phyloP scores from a whole-genome alignment of 352 stramenopile species.

The Globisporangium heterothallicum region DNA sequence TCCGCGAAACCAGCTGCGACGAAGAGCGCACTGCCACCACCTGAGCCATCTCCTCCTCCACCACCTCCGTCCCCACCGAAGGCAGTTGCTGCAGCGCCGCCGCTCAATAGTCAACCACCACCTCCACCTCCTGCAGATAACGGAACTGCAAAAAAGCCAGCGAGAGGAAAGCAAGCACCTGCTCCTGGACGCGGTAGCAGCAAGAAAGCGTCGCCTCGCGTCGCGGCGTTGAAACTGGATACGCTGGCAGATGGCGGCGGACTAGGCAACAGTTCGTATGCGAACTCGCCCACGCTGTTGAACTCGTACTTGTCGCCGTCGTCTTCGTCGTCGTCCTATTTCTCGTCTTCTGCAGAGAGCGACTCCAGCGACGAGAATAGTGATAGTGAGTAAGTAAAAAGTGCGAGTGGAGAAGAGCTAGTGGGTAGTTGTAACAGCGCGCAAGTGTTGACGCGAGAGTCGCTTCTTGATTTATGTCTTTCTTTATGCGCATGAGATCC shows the following conservation, averaged over 20 bases:
- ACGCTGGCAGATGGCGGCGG: constrained; percentile 2
- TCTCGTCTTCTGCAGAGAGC: constrained; percentile 68
- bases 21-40: not conserved
- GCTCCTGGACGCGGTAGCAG: not conserved
- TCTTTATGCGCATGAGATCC: too few species aligned
- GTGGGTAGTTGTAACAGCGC: too few species aligned
- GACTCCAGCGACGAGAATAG: constrained; percentile 47
- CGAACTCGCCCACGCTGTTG: constrained; percentile 34
- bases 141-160: constrained; percentile 13
- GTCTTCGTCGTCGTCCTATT: constrained; percentile 81
- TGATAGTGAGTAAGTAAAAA: constrained; percentile 35
- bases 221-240: constrained; percentile 13
- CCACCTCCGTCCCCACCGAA: not conserved
- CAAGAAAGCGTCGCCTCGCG: constrained; percentile 11
- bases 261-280: constrained; percentile 13
- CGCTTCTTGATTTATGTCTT: not conserved
- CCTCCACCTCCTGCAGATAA: constrained; percentile 10
- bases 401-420: too few species aligned
- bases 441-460: too few species aligned
- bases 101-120: constrained; percentile 17
- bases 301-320: constrained; percentile 59
- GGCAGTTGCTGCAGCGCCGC: not conserved
- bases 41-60: not conserved
- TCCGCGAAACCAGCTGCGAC: not conserved
- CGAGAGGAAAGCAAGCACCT: constrained; percentile 11